These are phyloP conservation scores for Puccinia polysora DNA, from an alignment of 1,284 basidiomycete species.

Conservation along the genomic window DNA sequence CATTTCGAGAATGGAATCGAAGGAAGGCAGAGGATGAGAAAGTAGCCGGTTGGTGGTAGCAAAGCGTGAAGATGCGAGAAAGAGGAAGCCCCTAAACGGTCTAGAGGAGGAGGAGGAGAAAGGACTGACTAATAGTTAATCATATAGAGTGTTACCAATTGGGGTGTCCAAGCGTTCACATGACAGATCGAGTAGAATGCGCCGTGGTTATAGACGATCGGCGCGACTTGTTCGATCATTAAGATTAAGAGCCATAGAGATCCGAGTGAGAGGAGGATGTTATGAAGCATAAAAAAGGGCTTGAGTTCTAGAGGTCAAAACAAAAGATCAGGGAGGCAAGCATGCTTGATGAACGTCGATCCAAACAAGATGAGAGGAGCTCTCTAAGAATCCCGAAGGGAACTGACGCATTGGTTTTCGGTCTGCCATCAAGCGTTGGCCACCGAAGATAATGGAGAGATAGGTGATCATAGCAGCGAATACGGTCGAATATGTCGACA, in stretches of 20 bases:
- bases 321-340: neutral
- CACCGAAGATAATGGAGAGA: slow-evolving; percentile 81
- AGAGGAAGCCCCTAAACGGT: slow-evolving; percentile 83
- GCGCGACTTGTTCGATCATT: slow-evolving; percentile 84
- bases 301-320: slow-evolving; percentile 65
- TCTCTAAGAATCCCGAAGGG: too few relatives aligned
- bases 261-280: slow-evolving; percentile 76
- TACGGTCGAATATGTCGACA: slow-evolving; percentile 74
- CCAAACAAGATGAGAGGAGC: neutral
- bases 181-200: slow-evolving; percentile 75
- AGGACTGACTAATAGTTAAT: slow-evolving; percentile 95
- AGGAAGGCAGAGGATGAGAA: neutral
- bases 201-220: slow-evolving; percentile 67
- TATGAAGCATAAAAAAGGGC: slow-evolving; percentile 84
- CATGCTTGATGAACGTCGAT: neutral
- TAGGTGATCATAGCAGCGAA: slow-evolving; percentile 68
- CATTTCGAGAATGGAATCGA: neutral
- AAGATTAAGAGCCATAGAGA: slow-evolving; percentile 74
- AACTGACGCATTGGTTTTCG: slow-evolving; percentile 49
- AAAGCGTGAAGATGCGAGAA: slow-evolving; percentile 62
- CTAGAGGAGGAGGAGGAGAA: slow-evolving; percentile 95
- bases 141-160: slow-evolving; percentile 88
- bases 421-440: slow-evolving; percentile 73
- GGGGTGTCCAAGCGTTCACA: slow-evolving; percentile 71
- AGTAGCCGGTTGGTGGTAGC: slow-evolving; percentile 14